Conservation (phyloP, 768 basidiomycete genomes). For the Pisolithus sp. region DNA sequence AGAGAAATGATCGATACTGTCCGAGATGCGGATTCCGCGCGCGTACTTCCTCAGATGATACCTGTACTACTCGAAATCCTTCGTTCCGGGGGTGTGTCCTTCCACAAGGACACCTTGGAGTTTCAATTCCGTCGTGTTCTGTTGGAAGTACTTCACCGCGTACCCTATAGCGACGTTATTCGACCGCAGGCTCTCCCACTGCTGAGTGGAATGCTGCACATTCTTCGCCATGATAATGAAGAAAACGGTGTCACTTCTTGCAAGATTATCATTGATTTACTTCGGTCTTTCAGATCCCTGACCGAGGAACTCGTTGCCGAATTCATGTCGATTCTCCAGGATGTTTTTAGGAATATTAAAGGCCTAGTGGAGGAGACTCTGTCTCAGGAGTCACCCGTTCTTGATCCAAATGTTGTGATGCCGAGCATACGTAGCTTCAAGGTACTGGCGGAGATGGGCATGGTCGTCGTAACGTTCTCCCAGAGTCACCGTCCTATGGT, state of each 20-base stretch:
- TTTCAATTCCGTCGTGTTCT: conserved; percentile 82
- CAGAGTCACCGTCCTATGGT: conserved; percentile 72
- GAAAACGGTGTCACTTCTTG: conserved; percentile 88
- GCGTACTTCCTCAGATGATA: conserved; percentile 66
- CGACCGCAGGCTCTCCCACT: conserved; percentile 60
- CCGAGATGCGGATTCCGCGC: conserved; percentile 64
- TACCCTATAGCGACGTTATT: conserved; percentile 76
- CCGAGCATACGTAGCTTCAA: conserved; percentile 85
- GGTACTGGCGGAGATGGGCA: conserved; percentile 88
- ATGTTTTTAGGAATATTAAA: conserved; percentile 69
- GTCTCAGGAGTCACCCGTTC: conserved; percentile 50
- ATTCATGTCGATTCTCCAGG: conserved; percentile 75
- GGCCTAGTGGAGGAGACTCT: conserved; percentile 70
- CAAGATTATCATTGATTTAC: conserved; percentile 87
- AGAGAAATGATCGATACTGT: conserved; percentile 77
- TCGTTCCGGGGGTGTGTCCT: conserved; percentile 59
- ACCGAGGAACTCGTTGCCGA: conserved; percentile 70
- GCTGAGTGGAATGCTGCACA: conserved; percentile 74
- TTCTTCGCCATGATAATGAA: conserved; percentile 88
- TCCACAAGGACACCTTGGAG: conserved; percentile 60
- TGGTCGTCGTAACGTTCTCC: conserved; percentile 85
- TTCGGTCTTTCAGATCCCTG: conserved; percentile 67
- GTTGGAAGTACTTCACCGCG: conserved; percentile 83
- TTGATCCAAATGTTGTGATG: conserved; percentile 55
- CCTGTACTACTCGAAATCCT: conserved; percentile 69